phyloP scores from a whole-genome alignment of 306 rosid species.

The Citrullus mucosospermus region DNA sequence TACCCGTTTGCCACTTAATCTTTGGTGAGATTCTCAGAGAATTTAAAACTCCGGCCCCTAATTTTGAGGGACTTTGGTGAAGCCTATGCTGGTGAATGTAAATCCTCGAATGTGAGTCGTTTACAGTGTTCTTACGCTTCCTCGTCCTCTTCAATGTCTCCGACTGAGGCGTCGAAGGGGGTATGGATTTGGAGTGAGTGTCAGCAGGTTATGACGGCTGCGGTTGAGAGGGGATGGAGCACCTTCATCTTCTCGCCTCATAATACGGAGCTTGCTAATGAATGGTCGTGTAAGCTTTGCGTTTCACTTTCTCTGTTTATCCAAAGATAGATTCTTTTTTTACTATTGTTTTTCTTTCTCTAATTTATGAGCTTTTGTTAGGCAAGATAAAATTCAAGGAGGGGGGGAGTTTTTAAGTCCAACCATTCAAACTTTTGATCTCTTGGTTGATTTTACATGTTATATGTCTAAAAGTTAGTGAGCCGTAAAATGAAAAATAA shows the following conservation, averaged over 20 bases:
- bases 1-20: not conserved
- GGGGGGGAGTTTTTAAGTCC: no score
- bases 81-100: not conserved
- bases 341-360: not conserved
- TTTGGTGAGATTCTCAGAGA: not conserved
- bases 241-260: slow-evolving; percentile 53
- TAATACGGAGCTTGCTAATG: slow-evolving; percentile 40
- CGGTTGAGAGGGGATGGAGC: slow-evolving; percentile 89
- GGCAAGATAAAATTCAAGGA: no score
- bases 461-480: no score
- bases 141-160: slow-evolving; percentile 14
- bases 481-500: no score
- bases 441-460: no score
- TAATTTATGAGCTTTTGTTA: no score
- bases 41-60: slow-evolving; percentile 18
- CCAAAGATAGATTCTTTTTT: no score
- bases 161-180: slow-evolving; percentile 31
- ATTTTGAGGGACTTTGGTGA: slow-evolving; percentile 6
- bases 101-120: slow-evolving; percentile 11
- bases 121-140: slow-evolving; percentile 23
- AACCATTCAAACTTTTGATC: no score
- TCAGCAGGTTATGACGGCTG: slow-evolving; percentile 67
- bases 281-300: slow-evolving; percentile 64
- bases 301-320: not conserved
- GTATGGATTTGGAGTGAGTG: slow-evolving; percentile 80